These are phyloP conservation scores for Pseudozyma flocculosa DNA, from an alignment of 1,284 basidiomycete genomes.

Conservation along the genomic window DNA sequence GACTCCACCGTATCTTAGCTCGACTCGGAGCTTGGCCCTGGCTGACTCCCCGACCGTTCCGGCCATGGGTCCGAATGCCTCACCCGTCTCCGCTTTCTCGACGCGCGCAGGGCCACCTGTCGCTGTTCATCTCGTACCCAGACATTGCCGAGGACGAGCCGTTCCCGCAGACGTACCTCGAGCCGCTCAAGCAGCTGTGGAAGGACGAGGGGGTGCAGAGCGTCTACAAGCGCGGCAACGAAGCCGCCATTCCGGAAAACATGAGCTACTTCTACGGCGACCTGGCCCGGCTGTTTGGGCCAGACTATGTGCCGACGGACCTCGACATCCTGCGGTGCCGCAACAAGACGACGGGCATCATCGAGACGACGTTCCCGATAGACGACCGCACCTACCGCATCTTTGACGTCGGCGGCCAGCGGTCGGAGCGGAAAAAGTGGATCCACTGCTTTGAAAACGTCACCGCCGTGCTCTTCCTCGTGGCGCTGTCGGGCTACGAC, in stretches of 20 bases:
- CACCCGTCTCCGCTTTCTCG: no score
- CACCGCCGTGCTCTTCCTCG: slow-evolving; percentile 82
- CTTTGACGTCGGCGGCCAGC: slow-evolving; percentile 88
- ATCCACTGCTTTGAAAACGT: slow-evolving; percentile 61
- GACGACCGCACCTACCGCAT: slow-evolving; percentile 62
- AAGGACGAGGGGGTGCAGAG: slow-evolving; percentile 72
- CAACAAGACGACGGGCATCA: slow-evolving; percentile 87
- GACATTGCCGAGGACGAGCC: slow-evolving; percentile 70
- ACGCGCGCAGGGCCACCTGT: slow-evolving; percentile 14
- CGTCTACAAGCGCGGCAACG: slow-evolving; percentile 74
- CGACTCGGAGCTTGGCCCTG: no score
- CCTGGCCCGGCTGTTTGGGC: slow-evolving; percentile 75
- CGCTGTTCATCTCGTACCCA: slow-evolving; percentile 42
- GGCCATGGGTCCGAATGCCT: no score
- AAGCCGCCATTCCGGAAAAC: slow-evolving; percentile 84
- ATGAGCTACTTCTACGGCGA: slow-evolving; percentile 68
- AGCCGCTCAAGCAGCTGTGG: slow-evolving; percentile 75
- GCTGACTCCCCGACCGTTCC: no score
- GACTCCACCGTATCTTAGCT: no score
- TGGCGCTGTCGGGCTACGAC: slow-evolving; percentile 84
- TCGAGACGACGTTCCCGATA: slow-evolving; percentile 78
- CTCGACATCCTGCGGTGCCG: slow-evolving; percentile 78
- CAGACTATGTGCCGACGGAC: slow-evolving; percentile 70
- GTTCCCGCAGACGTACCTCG: slow-evolving; percentile 69
- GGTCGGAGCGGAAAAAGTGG: slow-evolving; percentile 77